These are phyloP conservation scores for Neofusicoccum umdonicola DNA, from an alignment of 2,329 filamentous ascomycete species.

Conservation along the genomic window DNA sequence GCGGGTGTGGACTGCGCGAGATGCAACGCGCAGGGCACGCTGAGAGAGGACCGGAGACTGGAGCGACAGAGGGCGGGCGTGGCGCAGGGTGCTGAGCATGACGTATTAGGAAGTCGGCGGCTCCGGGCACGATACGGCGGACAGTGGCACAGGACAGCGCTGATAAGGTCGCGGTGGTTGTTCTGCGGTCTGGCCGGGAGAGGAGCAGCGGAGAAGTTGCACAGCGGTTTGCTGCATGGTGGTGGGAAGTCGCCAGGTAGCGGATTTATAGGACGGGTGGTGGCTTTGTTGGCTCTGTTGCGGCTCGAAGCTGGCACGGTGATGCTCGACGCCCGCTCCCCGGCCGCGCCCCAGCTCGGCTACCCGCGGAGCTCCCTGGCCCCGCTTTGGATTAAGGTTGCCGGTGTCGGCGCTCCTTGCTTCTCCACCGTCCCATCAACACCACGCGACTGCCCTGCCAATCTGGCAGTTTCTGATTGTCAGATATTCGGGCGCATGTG, in stretches of 20 bases:
- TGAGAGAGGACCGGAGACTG: conserved; percentile 6
- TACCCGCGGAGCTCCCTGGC: conserved; percentile 7
- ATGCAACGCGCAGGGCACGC: background rate
- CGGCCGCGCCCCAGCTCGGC: conserved; percentile 10
- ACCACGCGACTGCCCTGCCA: conserved; percentile 8
- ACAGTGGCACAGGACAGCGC: background rate
- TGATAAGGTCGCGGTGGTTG: background rate
- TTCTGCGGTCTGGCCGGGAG: background rate
- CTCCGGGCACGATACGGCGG: background rate
- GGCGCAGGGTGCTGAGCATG: conserved; percentile 15
- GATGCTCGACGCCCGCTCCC: background rate
- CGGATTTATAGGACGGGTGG: conserved; percentile 13
- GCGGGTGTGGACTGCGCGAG: background rate
- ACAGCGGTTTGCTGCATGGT: conserved; percentile 5
- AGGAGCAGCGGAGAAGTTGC: background rate
- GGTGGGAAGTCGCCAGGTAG: background rate
- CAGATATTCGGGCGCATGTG: conserved; percentile 2
- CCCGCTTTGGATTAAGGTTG: conserved; percentile 6
- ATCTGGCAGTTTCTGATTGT: conserved; percentile 13
- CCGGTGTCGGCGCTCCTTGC: conserved; percentile 7
- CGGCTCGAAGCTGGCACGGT: background rate
- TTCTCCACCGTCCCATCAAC: conserved; percentile 5
- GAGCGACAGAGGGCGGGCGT: conserved; percentile 6
- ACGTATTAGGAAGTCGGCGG: conserved; percentile 7
- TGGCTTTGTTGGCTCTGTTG: conserved; percentile 1